Base-by-base conservation (phyloP, 495 filamentous ascomycete species). In the Hyaloscypha variabilis region DNA sequence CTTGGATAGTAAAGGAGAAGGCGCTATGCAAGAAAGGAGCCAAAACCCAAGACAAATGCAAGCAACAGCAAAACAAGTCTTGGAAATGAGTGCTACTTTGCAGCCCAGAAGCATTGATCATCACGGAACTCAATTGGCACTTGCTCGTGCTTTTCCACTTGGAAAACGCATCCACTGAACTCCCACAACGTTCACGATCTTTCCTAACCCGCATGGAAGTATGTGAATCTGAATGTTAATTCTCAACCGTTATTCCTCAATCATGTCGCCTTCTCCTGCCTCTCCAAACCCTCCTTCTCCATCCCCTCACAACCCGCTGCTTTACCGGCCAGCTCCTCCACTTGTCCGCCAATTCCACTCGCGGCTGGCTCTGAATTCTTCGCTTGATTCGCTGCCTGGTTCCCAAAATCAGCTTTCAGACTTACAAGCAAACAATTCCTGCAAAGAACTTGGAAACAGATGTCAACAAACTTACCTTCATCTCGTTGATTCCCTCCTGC, bases 201-300 rank as follows among this genome's bases (percentile, higher is more conserved):
- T 8, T 34, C 1, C 2, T 8, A 34, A 34, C 6, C 1, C 31
- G 13, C 31, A 34, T 13, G 31, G 8, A 34, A 34, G 31, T 34
- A 3, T 34, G 13, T 34, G 2, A 3, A 34, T 6, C 13, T 1
- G 31, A 34, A 6, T 34, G 6, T 6, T 3, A 34, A 34, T 34
- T 13, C 31, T 3, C 13, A 34, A 3, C 31, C 13, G 6, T 34
- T 8, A 6, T 1, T 34, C 39, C 39, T 3, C 14, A 17, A 14
- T 46, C 39, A 54, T 14, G 24, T 28, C 11, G 62, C 59, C 67
- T 69, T 72, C 13, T 51, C 66, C 71, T 73, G 74, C 13, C 39
- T 63, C 30, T 71, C 71, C 26, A 29, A 23, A 2, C 68, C 67
- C 64, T 69, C 73, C 63, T 58, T 70, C 46, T 65, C 63, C 68